Evolutionary conservation across 768 basidiomycete genomes (phyloP), one percentile per base, ranked within the genome.

Genomic region (Russula sp.): DNA sequence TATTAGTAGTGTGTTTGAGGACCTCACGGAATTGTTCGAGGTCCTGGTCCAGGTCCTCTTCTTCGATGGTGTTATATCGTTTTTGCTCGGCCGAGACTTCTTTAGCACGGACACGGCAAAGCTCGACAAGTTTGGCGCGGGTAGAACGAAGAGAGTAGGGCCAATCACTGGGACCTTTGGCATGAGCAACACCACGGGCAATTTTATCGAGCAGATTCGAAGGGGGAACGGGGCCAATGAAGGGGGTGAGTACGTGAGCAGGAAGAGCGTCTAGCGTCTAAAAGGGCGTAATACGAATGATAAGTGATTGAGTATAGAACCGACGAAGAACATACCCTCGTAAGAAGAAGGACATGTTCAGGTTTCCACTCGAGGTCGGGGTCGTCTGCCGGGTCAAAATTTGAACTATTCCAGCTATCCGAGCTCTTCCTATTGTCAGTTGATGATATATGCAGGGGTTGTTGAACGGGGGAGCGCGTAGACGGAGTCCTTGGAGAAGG

Each of bases 171-270:
- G 87, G 82, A 6, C 88, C 90, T 72, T 92, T 92, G 57, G 88
- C 87, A 32, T 88, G 79, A 10, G 82, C 77, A 65, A 94, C 84
- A 58, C 89, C 86, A 16, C 89, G 84, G 13, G 92, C 89, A 68
- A 94, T 86, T 78, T 90, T 91, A 75, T 94, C 90, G 64, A 94
- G 84, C 24, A 93, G 82, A 73, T 93, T 93, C 16, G 89, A 85
- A 36, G 91, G 91, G 1, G 92, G 92, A 22, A 93, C 83, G 51
- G 86, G 81, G 34, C 92, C 91, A 67, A 88, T 86, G 80, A 91
- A 93, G 59, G 91, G 92, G 18, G 92, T 93, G 73, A 90, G 79
- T n/a, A 94, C 83, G 70, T 92, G 89, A 7, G 86, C 78, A 11
- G 91, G 91, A 64, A 92, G 84, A 50, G 87, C 87, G 72, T 94